Base-by-base conservation (phyloP, 1,284 basidiomycete species). In the Trametes hirsuta region DNA sequence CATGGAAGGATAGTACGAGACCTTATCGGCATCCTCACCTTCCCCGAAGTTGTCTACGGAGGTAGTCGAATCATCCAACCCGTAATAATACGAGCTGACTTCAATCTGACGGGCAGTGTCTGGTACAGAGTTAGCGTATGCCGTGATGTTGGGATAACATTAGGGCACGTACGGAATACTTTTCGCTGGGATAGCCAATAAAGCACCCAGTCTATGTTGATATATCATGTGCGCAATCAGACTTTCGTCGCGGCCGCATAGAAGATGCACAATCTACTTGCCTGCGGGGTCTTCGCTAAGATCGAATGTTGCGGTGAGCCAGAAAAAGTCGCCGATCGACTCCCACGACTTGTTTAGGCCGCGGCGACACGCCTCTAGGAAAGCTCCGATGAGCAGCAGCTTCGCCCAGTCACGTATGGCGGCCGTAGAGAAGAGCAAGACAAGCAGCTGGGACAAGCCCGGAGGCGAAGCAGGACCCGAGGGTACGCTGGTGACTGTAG, bases 381-480 rank as follows among this genome's bases (percentile, higher is more conserved):
- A 64, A 21, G 83, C 81, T 46, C 89, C 89, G 42, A 90, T 72
- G 14, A 86, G 66, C 50, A 89, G 67, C 53, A 91, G 77, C 66
- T 88, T 84, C 6, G 83, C 56, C 82, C 87, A 89, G 67, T 91
- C 86, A n/a, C 77, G 74, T 11, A 88, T 68, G 1, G 83, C 84
- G 24, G 81, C 75, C 51, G 81, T 78, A 2, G 75, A 75, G 30
- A 75, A 61, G 18, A 75, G 57, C 53, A 69, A 60, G 0, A 81
- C 78, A 59, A 86, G 70, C 14, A 87, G 48, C 18, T 83, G 65
- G 2, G 76, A 66, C 40, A 82, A 59, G 2, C 46, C 42, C 18
- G 40, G 15, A 2, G 47, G 41, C 4, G 25, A 6, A 2, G 41
- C 39, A 18, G 30, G 39, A 14, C 30, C 18, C 8, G 47, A 18